Conservation (phyloP, 129 eudicot species). For the Heracleum sosnowskyi region DNA sequence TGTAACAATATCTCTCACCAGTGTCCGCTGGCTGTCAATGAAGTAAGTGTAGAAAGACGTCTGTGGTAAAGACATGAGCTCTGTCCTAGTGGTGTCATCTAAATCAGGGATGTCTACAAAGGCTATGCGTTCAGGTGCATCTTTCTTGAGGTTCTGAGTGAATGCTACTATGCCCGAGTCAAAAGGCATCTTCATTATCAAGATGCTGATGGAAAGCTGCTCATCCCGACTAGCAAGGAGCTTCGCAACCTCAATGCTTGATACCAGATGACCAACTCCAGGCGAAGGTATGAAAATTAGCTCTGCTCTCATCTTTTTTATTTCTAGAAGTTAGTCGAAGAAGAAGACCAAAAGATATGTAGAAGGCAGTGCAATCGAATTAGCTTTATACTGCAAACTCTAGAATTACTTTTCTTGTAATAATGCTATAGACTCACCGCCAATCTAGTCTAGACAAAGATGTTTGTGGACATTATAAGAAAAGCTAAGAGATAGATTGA, state of each 20-base stretch:
- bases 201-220: neutral
- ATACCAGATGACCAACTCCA: constrained; percentile 8
- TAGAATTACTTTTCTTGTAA: neutral
- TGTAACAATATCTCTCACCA: neutral
- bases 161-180: too few species aligned
- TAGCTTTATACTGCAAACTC: neutral
- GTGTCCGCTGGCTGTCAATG: neutral
- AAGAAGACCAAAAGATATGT: neutral
- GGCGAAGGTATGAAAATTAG: neutral
- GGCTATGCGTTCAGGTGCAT: neutral
- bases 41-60: neutral
- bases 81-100: neutral
- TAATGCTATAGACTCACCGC: neutral
- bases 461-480: neutral
- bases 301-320: neutral
- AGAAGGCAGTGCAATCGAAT: neutral
- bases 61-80: neutral
- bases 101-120: neutral
- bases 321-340: neutral
- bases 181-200: too few species aligned
- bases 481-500: neutral
- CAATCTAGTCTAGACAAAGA: neutral
- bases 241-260: neutral
- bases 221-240: neutral
- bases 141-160: neutral